Evolutionary conservation across 2,329 filamentous ascomycete species (phyloP).

Genomic region (Fusarium nisikadoi): DNA sequence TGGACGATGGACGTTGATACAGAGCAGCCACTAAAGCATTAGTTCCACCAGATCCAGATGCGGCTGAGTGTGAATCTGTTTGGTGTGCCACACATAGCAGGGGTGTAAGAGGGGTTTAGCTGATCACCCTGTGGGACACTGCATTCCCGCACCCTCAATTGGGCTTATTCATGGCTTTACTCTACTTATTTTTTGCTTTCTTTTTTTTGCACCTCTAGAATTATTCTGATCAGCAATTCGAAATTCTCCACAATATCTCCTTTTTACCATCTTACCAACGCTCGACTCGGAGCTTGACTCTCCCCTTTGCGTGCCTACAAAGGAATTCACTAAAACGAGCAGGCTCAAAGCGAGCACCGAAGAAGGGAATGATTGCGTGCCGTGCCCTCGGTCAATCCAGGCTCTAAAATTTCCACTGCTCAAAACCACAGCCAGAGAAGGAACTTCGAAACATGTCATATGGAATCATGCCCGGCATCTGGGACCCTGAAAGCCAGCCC

Average conservation of each 20-base stretch:
- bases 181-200: not conserved
- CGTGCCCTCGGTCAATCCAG: not conserved
- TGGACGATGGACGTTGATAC: not conserved
- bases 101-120: not conserved
- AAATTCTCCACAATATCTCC: not conserved
- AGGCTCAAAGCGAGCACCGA: not conserved
- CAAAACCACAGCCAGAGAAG: constrained; percentile 24
- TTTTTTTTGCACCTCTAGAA: not conserved
- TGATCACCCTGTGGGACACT: not conserved
- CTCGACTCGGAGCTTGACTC: constrained; percentile 9
- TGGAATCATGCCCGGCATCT: constrained; percentile 14
- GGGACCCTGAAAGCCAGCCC: not conserved
- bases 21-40: not conserved
- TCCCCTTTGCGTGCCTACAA: constrained; percentile 29
- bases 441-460: constrained; percentile 24
- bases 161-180: not conserved
- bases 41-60: constrained; percentile 20
- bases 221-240: not conserved
- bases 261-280: constrained; percentile 9
- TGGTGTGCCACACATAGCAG: not conserved
- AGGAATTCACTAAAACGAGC: constrained; percentile 17
- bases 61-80: constrained; percentile 20
- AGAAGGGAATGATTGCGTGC: not conserved
- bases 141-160: not conserved
- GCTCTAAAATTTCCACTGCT: not conserved